Evolutionary conservation across 1,139 yeast genomes (phyloP), one percentile per base, ranked within the genome.

Genomic region (Geotrichum fermentans): DNA sequence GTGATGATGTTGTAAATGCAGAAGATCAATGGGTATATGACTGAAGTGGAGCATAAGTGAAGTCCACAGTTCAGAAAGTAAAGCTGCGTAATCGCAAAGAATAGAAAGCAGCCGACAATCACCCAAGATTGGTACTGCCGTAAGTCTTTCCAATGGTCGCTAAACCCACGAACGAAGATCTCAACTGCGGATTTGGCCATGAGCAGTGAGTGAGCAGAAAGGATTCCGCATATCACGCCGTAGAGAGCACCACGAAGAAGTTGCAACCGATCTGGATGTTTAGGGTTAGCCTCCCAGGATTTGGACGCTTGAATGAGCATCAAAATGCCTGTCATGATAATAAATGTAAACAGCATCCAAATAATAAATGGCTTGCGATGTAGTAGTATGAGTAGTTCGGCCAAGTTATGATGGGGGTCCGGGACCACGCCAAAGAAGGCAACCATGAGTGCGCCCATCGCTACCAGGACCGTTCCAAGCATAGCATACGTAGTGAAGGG

Each of bases 121-220:
- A 76, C 45, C 70, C 81, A 72, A 16, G 72, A 61, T 54, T 68
- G 69, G 62, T 64, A 64, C 16, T 66, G 56, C 37, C 59, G 49
- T 18, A 69, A 58, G 48, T 71, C 73, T 28, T 56, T 55, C 61
- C 56, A 62, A 26, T 52, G 63, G 50, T 68, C 55, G 53, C 58
- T 54, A 41, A 67, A 46, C 1, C 70, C 67, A 17, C 65, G 59
- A 10, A 68, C 58, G 3, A 82, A 64, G 17, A 84, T 78, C 59
- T 87, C 95, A 14, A 88, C 84, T 0, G 87, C 76, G 1, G 90
- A 80, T 64, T 89, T 89, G 24, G 96, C 96, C 69, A 87, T 77
- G 47, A 89, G 72, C 50, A 89, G 75, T 0, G 95, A 85, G 62
- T 87, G 95, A 0, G 96, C 95, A 0, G 95, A 84, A 46, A 88